Evolutionary conservation across 192 early-diverging fungal species (phyloP), one percentile per base, ranked within the genome.

Genomic region (Spinellus fusiger): DNA sequence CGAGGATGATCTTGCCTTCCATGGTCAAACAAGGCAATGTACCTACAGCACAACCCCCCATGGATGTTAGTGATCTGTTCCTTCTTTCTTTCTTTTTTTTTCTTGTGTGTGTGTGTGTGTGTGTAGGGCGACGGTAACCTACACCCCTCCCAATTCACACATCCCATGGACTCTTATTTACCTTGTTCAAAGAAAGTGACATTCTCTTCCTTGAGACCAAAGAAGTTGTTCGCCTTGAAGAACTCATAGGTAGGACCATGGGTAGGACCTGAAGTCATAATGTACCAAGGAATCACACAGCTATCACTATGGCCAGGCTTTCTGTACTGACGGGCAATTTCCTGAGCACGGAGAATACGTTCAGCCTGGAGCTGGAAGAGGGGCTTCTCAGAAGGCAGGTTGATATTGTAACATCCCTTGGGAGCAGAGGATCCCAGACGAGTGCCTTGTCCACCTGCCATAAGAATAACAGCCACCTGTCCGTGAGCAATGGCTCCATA

Each of bases 221-320:
- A 99, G 79, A 82, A 98, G 52, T 83, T 73, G 70, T 92, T 54
- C 44, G 89, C 69, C 52, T 82, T 78, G 76, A 99, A 99, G 73
- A 84, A 90, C 12, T 68, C 55, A 44, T 83, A 81, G 13, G 95
- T 96, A 16, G 91, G 85, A 0, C 54, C 73, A 51, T 87, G 80
- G 20, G 96, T 99, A 16, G 96, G 96, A 7, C 91, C 95, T 38
- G 92, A 94, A 48, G 93, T 95, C 96, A 99, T 99, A 66, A 99
- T 85, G 71, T 95, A 95, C 95, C 95, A 98, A 7, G 96, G 94
- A 56, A 98, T 93, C n/a, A 64, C 46, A 23, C 34, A 34, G 8
- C 32, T n/a, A 1, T 20, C 32, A 27, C 20, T 27, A n/a, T 64
- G 52, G 16, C 29, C 33, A 5, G 59, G 59, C 13, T 23, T 22